Conservation (phyloP, 2,329 filamentous ascomycete species). For the Penicillium olsonii region DNA sequence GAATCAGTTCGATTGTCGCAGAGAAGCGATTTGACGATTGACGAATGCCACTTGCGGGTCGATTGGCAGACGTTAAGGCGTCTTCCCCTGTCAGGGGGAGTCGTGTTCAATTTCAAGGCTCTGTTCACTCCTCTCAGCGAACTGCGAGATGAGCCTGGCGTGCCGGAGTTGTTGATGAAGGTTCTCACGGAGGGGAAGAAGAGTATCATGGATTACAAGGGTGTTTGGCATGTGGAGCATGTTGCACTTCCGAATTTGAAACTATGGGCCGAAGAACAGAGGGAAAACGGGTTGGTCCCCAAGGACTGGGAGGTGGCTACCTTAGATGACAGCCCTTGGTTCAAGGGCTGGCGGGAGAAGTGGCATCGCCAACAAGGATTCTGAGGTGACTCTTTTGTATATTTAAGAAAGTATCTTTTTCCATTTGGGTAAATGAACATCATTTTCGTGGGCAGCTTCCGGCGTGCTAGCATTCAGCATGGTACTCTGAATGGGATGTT, state of each 20-base stretch:
- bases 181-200: constrained; percentile 71
- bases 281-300: constrained; percentile 60
- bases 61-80: constrained; percentile 87
- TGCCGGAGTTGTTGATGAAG: constrained; percentile 69
- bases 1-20: constrained; percentile 62
- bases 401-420: neutral
- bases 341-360: constrained; percentile 73
- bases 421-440: neutral
- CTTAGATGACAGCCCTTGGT: constrained; percentile 74
- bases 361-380: constrained; percentile 69
- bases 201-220: constrained; percentile 75
- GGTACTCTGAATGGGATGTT: neutral
- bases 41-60: constrained; percentile 69
- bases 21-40: constrained; percentile 55
- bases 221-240: constrained; percentile 77
- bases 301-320: constrained; percentile 68
- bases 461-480: neutral
- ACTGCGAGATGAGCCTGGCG: constrained; percentile 69
- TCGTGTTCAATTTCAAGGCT: constrained; percentile 88
- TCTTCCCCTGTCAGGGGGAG: constrained; percentile 70
- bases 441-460: neutral
- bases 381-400: constrained; percentile 28
- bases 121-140: constrained; percentile 74
- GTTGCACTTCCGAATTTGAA: constrained; percentile 66
- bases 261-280: constrained; percentile 66